Percentiles rank a stretch among this genome's conserved stretches.
Evolutionary conservation across 371 early-diverging fungal species (phyloP).

Genomic region (Cokeromyces recurvatus): DNA sequence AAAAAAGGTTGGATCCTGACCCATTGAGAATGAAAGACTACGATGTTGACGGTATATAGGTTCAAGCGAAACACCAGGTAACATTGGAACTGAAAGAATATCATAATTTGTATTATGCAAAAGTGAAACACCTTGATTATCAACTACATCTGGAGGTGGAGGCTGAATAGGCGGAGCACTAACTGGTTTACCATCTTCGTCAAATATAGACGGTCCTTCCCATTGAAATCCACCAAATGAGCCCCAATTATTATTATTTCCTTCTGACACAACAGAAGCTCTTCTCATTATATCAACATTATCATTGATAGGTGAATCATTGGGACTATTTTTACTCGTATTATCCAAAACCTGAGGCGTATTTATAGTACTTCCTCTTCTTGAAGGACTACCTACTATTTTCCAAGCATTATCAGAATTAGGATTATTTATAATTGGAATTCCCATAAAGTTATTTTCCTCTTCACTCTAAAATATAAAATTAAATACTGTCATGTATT

Average conservation of each 20-base stretch:
- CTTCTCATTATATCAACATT: constrained; percentile 7
- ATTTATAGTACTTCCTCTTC: constrained; percentile 23
- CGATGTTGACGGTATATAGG: constrained; percentile 46
- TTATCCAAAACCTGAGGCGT: too few relatives aligned
- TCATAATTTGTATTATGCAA: neutral
- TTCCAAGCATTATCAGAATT: constrained; percentile 27
- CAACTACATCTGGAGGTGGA: constrained; percentile 6
- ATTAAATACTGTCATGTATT: too few relatives aligned
- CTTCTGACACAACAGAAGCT: constrained; percentile 2
- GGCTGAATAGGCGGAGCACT: constrained; percentile 1
- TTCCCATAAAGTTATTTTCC: constrained; percentile 1
- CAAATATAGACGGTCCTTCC: constrained; percentile 38
- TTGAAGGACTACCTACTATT: constrained; percentile 28
- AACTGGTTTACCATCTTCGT: constrained; percentile 20
- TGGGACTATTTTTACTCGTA: too few relatives aligned
- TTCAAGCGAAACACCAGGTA: constrained; percentile 34
- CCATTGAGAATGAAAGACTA: constrained; percentile 47
- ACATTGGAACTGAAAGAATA: constrained; percentile 40
- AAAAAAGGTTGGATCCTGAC: constrained; percentile 40
- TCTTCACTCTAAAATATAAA: too few relatives aligned
- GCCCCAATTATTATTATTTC: constrained; percentile 21
- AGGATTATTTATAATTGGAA: constrained; percentile 8
- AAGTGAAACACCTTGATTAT: neutral
- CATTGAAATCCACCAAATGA: constrained; percentile 45
- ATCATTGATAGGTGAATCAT: constrained; percentile 13